phyloP scores from a whole-genome alignment of 768 basidiomycete species.

The Collybia nuda region DNA sequence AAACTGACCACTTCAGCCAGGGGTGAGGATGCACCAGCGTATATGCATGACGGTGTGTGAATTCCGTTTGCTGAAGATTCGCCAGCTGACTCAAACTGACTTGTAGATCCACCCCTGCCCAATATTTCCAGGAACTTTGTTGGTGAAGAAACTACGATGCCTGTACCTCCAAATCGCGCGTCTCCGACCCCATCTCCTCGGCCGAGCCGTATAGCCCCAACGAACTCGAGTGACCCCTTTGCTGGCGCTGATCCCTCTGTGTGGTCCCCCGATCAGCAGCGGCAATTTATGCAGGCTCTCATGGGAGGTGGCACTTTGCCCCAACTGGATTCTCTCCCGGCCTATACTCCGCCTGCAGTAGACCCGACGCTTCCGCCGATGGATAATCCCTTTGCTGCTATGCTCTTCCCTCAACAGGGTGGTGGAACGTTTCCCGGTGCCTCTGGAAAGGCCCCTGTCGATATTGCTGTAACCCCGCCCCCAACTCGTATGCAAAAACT shows the following conservation, averaged over 20 bases:
- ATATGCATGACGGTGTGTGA: conserved; percentile 47
- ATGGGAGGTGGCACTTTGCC: conserved; percentile 33
- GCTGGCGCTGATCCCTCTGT: conserved; percentile 50
- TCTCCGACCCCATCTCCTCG: conserved; percentile 28
- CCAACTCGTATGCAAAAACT: conserved; percentile 56
- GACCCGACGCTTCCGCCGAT: conserved; percentile 28
- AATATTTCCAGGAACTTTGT: conserved; percentile 34
- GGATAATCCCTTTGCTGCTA: conserved; percentile 48
- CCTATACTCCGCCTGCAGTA: conserved; percentile 13
- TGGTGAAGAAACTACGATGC: conserved; percentile 47
- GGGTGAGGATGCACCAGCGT: conserved; percentile 64
- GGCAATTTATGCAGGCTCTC: conserved; percentile 66
- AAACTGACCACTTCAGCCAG: conserved; percentile 75
- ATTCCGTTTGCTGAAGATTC: conserved; percentile 6
- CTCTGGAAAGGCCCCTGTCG: conserved; percentile 25
- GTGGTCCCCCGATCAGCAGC: conserved; percentile 71
- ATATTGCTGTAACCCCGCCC: conserved; percentile 9
- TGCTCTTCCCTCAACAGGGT: conserved; percentile 32
- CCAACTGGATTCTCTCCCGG: conserved; percentile 15
- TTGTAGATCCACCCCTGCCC: conserved; percentile 40
- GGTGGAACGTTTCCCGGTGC: conserved; percentile 21
- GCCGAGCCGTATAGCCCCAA: conserved; percentile 11
- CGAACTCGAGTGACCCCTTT: conserved; percentile 19
- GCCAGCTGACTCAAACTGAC: background rate
- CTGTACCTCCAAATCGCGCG: conserved; percentile 27